Evolutionary conservation across 495 filamentous ascomycete species (phyloP).

Genomic region (Aspergillus cristatus): DNA sequence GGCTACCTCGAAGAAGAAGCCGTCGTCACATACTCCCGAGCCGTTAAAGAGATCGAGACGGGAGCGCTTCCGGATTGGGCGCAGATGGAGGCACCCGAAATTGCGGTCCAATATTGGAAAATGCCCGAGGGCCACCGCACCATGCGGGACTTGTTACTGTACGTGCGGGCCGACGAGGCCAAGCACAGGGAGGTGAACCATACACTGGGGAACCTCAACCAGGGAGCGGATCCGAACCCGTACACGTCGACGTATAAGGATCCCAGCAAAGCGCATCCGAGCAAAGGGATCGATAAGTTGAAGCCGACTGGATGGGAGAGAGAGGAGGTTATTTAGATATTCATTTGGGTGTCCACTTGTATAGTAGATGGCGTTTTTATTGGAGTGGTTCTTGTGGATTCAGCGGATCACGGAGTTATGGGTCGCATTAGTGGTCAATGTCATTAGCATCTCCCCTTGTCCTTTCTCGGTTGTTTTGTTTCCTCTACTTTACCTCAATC

Average conservation of each 20-base stretch:
- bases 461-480: too few relatives aligned
- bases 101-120: constrained; percentile 83
- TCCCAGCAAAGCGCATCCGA: constrained; percentile 51
- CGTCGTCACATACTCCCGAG: constrained; percentile 86
- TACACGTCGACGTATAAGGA: constrained; percentile 71
- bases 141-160: constrained; percentile 79
- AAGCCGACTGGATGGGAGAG: constrained; percentile 74
- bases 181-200: constrained; percentile 97
- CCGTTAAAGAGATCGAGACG: constrained; percentile 74
- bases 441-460: too few relatives aligned
- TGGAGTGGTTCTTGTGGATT: neutral
- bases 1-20: constrained; percentile 97
- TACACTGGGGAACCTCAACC: constrained; percentile 76
- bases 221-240: constrained; percentile 80
- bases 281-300: constrained; percentile 58
- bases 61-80: constrained; percentile 79
- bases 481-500: too few relatives aligned
- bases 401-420: neutral
- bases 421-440: too few relatives aligned
- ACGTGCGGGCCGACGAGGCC: constrained; percentile 91
- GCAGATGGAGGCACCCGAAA: constrained; percentile 69
- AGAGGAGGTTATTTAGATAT: constrained; percentile 69
- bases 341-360: too few relatives aligned
- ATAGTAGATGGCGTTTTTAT: neutral
- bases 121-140: constrained; percentile 78